phyloP scores from a whole-genome alignment of 2,329 filamentous ascomycete genomes.

The Sporothrix phasma region DNA sequence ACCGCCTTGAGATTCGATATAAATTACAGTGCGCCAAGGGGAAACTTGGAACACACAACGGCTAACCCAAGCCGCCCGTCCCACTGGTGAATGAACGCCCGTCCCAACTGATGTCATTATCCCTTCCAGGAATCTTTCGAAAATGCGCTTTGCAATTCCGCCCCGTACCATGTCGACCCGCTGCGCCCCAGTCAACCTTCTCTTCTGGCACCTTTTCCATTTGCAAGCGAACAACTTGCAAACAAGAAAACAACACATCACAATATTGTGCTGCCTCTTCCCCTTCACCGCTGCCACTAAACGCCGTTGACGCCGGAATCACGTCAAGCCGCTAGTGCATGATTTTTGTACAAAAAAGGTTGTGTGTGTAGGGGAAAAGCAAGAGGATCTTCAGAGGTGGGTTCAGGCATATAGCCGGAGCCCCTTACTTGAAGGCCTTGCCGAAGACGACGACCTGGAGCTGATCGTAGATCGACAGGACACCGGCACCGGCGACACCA shows the following conservation, averaged over 20 bases:
- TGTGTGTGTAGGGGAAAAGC: conserved; percentile 17
- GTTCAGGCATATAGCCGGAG: conserved; percentile 34
- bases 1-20: conserved; percentile 44
- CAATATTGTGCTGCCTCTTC: not conserved
- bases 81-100: not conserved
- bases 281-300: not conserved
- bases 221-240: not conserved
- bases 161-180: conserved; percentile 1
- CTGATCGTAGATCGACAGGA: conserved; percentile 99
- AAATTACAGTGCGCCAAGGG: conserved; percentile 45
- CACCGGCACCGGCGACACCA: conserved; percentile 99
- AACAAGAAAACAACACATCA: not conserved
- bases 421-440: conserved; percentile 91
- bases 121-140: not conserved
- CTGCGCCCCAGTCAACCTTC: not conserved
- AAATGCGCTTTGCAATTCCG: not conserved
- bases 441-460: conserved; percentile 98
- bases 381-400: conserved; percentile 23
- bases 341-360: conserved; percentile 16
- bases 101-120: conserved; percentile 2
- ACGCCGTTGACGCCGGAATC: conserved; percentile 25
- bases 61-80: conserved; percentile 6
- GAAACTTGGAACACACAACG: conserved; percentile 9
- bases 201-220: not conserved
- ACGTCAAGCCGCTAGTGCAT: conserved; percentile 29